Evolutionary conservation across 164 flowering plant species (phyloP).

Genomic region (Sextonia rubra): DNA sequence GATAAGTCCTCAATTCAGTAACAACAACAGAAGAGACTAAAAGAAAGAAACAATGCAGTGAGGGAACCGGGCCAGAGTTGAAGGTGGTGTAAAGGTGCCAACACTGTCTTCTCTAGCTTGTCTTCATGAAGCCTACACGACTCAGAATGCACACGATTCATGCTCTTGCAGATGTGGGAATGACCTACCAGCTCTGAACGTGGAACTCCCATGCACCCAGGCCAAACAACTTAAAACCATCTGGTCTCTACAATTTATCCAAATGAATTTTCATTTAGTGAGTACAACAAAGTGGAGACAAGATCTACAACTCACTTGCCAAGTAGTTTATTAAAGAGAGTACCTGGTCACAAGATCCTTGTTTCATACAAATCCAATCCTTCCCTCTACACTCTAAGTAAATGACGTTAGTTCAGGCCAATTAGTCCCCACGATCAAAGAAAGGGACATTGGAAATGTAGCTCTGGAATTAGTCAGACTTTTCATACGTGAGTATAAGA

Average conservation of each 20-base stretch:
- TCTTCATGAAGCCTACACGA: constrained; percentile 2
- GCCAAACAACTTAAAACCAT: background rate
- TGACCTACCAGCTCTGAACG: background rate
- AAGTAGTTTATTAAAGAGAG: too few species aligned
- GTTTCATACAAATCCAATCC: too few species aligned
- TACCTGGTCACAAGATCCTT: too few species aligned
- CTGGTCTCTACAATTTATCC: background rate
- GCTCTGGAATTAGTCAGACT: too few species aligned
- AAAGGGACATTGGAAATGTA: background rate
- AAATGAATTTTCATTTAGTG: background rate
- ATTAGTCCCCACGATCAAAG: background rate
- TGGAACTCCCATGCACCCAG: background rate
- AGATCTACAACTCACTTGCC: background rate
- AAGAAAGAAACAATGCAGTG: background rate
- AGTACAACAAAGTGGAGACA: background rate
- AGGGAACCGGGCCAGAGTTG: background rate
- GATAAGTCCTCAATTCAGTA: background rate
- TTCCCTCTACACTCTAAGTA: background rate
- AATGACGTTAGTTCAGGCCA: background rate
- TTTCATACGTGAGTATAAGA: too few species aligned
- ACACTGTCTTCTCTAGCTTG: background rate
- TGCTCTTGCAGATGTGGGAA: background rate
- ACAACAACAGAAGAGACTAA: background rate
- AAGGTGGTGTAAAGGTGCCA: background rate
- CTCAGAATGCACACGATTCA: background rate